phyloP scores from a whole-genome alignment of 2,329 filamentous ascomycete species.

The Geosmithia morbida region DNA sequence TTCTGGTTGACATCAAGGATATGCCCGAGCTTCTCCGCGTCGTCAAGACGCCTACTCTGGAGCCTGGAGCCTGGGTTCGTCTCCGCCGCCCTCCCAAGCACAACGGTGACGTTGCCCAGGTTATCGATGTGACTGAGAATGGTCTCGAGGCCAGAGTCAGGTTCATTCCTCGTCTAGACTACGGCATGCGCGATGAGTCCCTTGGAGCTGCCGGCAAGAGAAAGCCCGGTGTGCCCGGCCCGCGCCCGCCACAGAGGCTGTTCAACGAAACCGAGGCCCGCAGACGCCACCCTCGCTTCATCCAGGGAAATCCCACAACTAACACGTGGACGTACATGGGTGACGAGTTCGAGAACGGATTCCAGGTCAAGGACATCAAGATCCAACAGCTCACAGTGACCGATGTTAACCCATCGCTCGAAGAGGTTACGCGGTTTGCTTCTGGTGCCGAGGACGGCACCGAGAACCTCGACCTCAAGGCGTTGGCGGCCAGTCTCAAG shows the following conservation, averaged over 20 bases:
- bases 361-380: constrained; percentile 86
- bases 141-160: constrained; percentile 78
- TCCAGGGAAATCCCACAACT: constrained; percentile 56
- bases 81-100: constrained; percentile 71
- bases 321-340: constrained; percentile 76
- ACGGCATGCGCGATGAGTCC: constrained; percentile 70
- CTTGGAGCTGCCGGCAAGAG: constrained; percentile 57
- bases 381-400: constrained; percentile 75
- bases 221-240: constrained; percentile 38
- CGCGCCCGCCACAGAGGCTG: constrained; percentile 70
- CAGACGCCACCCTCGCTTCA: constrained; percentile 59
- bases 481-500: constrained; percentile 79
- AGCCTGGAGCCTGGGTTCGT: constrained; percentile 85
- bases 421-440: constrained; percentile 92
- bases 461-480: constrained; percentile 83
- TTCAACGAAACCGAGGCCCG: constrained; percentile 90
- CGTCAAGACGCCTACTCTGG: constrained; percentile 69
- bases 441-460: constrained; percentile 81
- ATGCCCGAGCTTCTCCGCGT: constrained; percentile 94
- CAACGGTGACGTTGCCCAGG: constrained; percentile 77
- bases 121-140: constrained; percentile 85
- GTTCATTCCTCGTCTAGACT: constrained; percentile 83
- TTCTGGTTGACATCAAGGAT: constrained; percentile 88
- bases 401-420: constrained; percentile 82
- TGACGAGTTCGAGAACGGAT: constrained; percentile 85